Percentiles rank a stretch among this genome's conserved stretches.
Conservation (phyloP, 1,139 yeast genomes). For the Yamadazyma sp. region DNA sequence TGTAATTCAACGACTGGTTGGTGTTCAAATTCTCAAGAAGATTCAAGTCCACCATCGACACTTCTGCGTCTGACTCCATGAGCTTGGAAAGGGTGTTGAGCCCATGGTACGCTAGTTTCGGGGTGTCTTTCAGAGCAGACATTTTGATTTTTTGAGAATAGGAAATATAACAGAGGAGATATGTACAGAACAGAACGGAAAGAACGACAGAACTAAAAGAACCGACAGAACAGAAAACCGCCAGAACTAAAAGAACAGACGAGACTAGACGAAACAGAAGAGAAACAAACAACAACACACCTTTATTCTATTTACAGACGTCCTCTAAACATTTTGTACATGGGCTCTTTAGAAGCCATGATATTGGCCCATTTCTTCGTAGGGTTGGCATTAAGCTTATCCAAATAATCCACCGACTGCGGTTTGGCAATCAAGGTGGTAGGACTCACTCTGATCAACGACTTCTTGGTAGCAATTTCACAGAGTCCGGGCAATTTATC, state of each 20-base stretch:
- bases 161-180: not conserved
- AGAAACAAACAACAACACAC: not conserved
- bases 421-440: conserved; percentile 44
- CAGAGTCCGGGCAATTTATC: conserved; percentile 90
- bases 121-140: conserved; percentile 34
- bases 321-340: conserved; percentile 56
- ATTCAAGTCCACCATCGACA: conserved; percentile 51
- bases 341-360: conserved; percentile 48
- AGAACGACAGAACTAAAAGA: no score
- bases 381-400: conserved; percentile 59
- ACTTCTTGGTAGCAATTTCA: conserved; percentile 73
- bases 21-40: conserved; percentile 57
- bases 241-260: no score
- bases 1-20: conserved; percentile 55
- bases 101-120: conserved; percentile 29
- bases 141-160: conserved; percentile 10
- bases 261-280: no score
- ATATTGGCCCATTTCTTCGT: conserved; percentile 59
- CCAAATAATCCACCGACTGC: conserved; percentile 52
- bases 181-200: no score
- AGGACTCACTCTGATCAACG: conserved; percentile 74
- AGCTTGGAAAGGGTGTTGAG: conserved; percentile 28
- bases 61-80: conserved; percentile 56
- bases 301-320: conserved; percentile 26
- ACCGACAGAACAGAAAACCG: no score